phyloP scores from a whole-genome alignment of 2,329 filamentous ascomycete genomes.

The Apiospora pterosperma region DNA sequence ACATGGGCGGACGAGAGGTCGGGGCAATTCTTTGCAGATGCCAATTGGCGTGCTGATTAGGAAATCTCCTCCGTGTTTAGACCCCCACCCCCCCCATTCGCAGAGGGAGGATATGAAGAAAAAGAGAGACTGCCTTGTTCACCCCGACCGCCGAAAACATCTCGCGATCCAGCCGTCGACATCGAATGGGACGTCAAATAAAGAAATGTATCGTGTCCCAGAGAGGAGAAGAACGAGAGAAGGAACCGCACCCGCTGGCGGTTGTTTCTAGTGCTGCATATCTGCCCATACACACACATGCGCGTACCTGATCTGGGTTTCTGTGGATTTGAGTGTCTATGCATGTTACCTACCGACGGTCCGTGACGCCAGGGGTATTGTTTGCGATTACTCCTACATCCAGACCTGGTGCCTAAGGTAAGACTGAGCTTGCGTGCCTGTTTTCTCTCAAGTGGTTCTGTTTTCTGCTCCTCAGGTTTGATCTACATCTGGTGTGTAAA shows the following conservation, averaged over 20 bases:
- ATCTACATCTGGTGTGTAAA: conserved; percentile 3
- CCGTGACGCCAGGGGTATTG: not conserved
- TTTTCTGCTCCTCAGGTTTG: conserved; percentile 1
- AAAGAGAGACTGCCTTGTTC: not conserved
- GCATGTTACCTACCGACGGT: not conserved
- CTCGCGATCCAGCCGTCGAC: not conserved
- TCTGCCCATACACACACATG: not conserved
- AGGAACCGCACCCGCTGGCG: not conserved
- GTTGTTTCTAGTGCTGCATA: not conserved
- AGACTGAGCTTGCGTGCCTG: not conserved
- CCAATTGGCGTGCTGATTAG: not conserved
- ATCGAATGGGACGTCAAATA: not conserved
- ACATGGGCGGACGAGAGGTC: not conserved
- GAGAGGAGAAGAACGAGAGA: not conserved
- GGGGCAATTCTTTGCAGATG: not conserved
- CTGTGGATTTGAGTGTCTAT: not conserved
- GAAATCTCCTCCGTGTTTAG: not conserved
- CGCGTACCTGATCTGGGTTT: not conserved
- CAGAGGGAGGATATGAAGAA: not conserved
- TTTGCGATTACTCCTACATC: not conserved
- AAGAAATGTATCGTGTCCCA: not conserved
- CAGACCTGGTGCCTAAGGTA: not conserved
- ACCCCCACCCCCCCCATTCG: not conserved
- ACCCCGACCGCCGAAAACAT: not conserved
- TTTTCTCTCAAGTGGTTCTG: not conserved